Base-by-base conservation (phyloP, 148 eudicot genomes). In the Hydrangea macrophylla region DNA sequence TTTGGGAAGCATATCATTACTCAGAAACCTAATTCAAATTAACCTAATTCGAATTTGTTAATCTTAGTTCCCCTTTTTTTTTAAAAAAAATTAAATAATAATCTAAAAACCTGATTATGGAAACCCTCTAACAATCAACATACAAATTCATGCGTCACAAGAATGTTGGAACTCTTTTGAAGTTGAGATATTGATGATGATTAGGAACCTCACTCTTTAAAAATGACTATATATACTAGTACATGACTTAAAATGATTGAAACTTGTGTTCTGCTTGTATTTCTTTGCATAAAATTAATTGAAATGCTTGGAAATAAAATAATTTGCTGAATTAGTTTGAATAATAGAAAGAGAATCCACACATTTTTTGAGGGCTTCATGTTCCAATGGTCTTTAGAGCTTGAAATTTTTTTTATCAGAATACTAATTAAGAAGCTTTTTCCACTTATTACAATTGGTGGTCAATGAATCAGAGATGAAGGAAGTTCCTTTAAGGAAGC, bases 341-440 rank as follows among this genome's bases (percentile, higher is more conserved):
- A 63, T 63, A 7, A 20, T 27, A 26, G 28, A 40, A 45, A 44
- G n/a, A 5, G 17, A 63, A 42, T 26, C 44, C 15, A 51, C 54
- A 63, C 42, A 11, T 20, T 13, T 63, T 27, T 17, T n/a, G n/a
- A 39, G 35, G 17, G 1, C 25, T 42, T 26, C 44, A 10, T 15
- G 26, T 26, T 42, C 44, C 17, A 45, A 25, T 42, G 24, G 33
- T 63, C n/a, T 1, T 26, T n/a, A 13, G 67, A 15, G 26, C 23
- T 44, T 44, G 17, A 26, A 42, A 42, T 63, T 44, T 3, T 24
- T 8, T 42, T 22, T 6, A 42, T 42, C 36, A 18, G 24, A 9
- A 13, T 31, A 59, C 30, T 44, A 5, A 44, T 44, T 45, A 64
- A 18, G 24, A 63, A 63, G 55, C 44, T 63, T 20, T 55, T 44